Evolutionary conservation across 495 filamentous ascomycete species (phyloP), one percentile per base, ranked within the genome.

Genomic region (Filosporella fistucella): DNA sequence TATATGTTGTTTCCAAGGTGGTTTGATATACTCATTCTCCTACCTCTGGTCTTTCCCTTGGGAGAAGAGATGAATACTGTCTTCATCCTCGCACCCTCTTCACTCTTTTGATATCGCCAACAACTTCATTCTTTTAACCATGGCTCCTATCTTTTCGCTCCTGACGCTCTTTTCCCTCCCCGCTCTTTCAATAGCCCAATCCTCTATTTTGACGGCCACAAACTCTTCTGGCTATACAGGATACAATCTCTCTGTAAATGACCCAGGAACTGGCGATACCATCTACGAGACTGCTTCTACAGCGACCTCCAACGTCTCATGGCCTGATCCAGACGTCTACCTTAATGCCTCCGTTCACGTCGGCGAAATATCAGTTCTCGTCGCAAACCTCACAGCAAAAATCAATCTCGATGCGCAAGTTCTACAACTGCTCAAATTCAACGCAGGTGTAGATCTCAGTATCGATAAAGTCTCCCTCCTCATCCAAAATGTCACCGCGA

Each of bases 371-470:
- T 59, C 68, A 56, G 68, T 80, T 21, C 55, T 67, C 26, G 77
- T 80, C 14, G 59, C 69, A 40, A 81, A 81, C 59, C 65, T 81
- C 47, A 78, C 75, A 8, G 77, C 77, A 34, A 76, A 80, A 52
- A 66, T 81, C 58, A 81, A 81, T 60, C 60, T 81, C 29, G 74
- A 77, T 49, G 75, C 74, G 9, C 67, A 76, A 54, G 77, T 81
- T 7, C 62, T 79, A 39, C 67, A 68, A 42, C 65, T 80, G 24
- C 68, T 81, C 28, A 60, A 66, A 33, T 78, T 80, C 68, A 77
- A 70, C 46, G 77, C 77, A 9, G 77, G 77, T 20, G 77, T 81
- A 10, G 68, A 71, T 57, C 61, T 70, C 21, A 68, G 63, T 34
- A 76, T 80, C 62, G 69, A 76, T 56, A 61, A 68, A 18, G 77